phyloP scores from a whole-genome alignment of 371 early-diverging fungal genomes.

The Apophysomyces trapeziformis region DNA sequence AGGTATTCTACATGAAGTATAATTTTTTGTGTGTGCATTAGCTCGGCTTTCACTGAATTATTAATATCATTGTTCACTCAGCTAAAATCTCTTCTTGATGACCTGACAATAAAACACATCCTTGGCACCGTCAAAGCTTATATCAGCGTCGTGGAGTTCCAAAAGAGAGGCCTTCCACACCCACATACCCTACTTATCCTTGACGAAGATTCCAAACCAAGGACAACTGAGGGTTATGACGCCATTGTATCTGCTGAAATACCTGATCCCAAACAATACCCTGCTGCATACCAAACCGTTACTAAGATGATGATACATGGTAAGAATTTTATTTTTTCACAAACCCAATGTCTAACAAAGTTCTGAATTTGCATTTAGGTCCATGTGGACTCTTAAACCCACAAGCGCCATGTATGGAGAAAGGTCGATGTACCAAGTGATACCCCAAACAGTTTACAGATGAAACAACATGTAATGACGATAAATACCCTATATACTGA shows the following conservation, averaged over 20 bases:
- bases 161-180: conserved; percentile 36
- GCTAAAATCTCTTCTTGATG: conserved; percentile 25
- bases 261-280: conserved; percentile 23
- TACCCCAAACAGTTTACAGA: conserved; percentile 24
- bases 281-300: conserved; percentile 31
- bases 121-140: conserved; percentile 24
- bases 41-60: no score
- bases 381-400: conserved; percentile 30
- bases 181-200: conserved; percentile 38
- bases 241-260: conserved; percentile 33
- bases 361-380: conserved; percentile 7
- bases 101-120: conserved; percentile 24
- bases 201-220: conserved; percentile 16
- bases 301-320: conserved; percentile 34
- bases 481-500: conserved; percentile 12
- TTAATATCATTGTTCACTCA: no score
- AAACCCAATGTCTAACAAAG: no score
- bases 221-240: conserved; percentile 29
- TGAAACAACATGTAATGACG: conserved; percentile 10
- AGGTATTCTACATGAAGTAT: conserved; percentile 29
- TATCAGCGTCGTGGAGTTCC: conserved; percentile 27
- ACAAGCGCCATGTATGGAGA: conserved; percentile 33
- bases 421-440: conserved; percentile 27
- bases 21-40: no score
- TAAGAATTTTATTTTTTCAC: not conserved